Conservation (phyloP, 169 alveolate species). For the Cyclospora cayetanensis region DNA sequence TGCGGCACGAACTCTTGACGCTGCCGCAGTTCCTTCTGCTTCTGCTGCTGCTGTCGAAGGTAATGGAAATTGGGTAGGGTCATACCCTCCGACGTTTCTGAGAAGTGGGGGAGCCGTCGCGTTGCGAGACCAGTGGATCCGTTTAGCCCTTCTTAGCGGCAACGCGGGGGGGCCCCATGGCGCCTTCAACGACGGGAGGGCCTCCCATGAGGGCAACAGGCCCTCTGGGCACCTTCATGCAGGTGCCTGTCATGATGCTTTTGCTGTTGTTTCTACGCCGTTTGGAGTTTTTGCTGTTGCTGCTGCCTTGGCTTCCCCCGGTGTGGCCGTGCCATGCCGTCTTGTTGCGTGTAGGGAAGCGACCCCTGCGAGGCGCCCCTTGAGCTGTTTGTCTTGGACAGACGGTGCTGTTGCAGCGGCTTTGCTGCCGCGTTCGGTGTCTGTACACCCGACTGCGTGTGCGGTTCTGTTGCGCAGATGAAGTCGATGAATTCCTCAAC, state of each 20-base stretch:
- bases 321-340: too few species aligned
- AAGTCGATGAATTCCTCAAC: conserved; percentile 34
- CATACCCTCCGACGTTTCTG: not conserved
- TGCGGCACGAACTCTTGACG: conserved; percentile 1
- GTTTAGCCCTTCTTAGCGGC: conserved; percentile 31
- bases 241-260: not conserved
- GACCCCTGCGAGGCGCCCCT: not conserved
- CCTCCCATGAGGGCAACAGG: not conserved
- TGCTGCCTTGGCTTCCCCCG: too few species aligned
- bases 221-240: not conserved
- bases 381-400: not conserved
- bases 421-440: conserved; percentile 12
- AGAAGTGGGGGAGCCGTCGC: conserved; percentile 2
- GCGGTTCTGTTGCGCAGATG: not conserved
- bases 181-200: not conserved
- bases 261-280: not conserved
- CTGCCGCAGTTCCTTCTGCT: not conserved
- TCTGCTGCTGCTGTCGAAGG: conserved; percentile 22
- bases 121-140: not conserved
- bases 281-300: not conserved
- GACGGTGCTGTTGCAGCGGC: not conserved
- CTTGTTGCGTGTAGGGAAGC: not conserved
- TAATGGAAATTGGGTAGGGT: not conserved
- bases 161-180: not conserved
- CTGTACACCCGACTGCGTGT: conserved; percentile 19